A percentile compares a stretch with the other conserved stretches of the same genome.
Evolutionary conservation across 768 basidiomycete species (phyloP).

Genomic region (Lactarius sp.): DNA sequence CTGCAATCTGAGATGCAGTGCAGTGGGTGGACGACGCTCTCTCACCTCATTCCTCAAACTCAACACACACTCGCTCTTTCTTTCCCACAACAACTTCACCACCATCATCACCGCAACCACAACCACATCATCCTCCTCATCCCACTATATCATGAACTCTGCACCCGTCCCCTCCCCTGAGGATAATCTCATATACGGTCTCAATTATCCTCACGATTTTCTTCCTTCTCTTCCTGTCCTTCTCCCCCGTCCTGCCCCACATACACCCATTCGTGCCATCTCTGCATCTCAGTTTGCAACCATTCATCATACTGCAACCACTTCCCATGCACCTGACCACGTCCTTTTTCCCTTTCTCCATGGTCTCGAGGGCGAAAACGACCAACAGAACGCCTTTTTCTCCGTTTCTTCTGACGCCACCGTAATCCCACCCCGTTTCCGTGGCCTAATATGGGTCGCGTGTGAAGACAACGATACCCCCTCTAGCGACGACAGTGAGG

Average conservation of each 20-base stretch:
- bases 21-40: neutral
- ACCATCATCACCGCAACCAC: neutral
- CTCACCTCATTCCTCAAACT: conserved; percentile 5
- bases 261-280: conserved; percentile 41
- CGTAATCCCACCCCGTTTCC: conserved; percentile 35
- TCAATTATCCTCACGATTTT: conserved; percentile 28
- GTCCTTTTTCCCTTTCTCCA: conserved; percentile 88
- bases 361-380: conserved; percentile 77
- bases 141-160: conserved; percentile 13
- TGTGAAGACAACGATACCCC: conserved; percentile 57
- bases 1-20: conserved; percentile 20
- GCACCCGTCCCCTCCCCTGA: conserved; percentile 6
- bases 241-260: conserved; percentile 35
- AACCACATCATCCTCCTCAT: neutral
- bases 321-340: conserved; percentile 70
- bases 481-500: conserved; percentile 31
- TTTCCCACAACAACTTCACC: conserved; percentile 13
- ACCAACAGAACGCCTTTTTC: conserved; percentile 80
- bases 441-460: conserved; percentile 83
- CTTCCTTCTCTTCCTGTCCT: conserved; percentile 31
- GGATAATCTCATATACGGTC: conserved; percentile 24
- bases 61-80: neutral
- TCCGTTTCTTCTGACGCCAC: conserved; percentile 33
- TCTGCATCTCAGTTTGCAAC: conserved; percentile 47
- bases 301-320: conserved; percentile 58